These are phyloP conservation scores for Plasmodium relictum DNA, from an alignment of 169 alveolate species.

Conservation along the genomic window DNA sequence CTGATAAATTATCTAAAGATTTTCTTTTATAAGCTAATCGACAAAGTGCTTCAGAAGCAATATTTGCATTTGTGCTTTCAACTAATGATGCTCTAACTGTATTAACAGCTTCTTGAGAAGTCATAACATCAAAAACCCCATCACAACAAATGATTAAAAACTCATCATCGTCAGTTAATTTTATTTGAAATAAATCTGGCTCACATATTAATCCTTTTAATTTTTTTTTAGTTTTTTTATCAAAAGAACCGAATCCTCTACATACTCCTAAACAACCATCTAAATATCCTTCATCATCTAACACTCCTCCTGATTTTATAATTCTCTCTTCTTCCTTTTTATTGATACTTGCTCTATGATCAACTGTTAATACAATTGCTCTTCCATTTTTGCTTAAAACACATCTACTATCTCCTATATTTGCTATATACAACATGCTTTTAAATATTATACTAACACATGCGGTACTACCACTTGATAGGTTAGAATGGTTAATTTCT, in stretches of 20 bases:
- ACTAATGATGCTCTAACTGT: slow-evolving; percentile 82
- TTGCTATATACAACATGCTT: slow-evolving; percentile 90
- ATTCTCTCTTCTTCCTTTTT: slow-evolving; percentile 94
- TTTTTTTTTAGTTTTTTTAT: slow-evolving; percentile 89
- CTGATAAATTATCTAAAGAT: slow-evolving; percentile 85
- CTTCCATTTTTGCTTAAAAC: slow-evolving; percentile 94
- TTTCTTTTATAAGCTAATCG: slow-evolving; percentile 82
- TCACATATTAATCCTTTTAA: slow-evolving; percentile 95
- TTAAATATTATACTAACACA: slow-evolving; percentile 69
- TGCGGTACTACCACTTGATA: slow-evolving; percentile 79
- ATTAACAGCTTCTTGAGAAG: slow-evolving; percentile 94
- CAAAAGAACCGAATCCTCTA: slow-evolving; percentile 97
- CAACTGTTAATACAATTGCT: slow-evolving; percentile 95
- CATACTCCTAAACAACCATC: slow-evolving; percentile 96
- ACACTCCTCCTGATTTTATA: slow-evolving; percentile 95
- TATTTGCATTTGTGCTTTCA: slow-evolving; percentile 74
- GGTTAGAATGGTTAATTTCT: slow-evolving; percentile 81
- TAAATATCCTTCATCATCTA: slow-evolving; percentile 94
- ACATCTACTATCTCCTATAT: slow-evolving; percentile 99
- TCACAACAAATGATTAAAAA: slow-evolving; percentile 98
- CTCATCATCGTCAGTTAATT: slow-evolving; percentile 91
- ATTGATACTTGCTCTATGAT: slow-evolving; percentile 97
- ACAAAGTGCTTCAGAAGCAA: slow-evolving; percentile 83
- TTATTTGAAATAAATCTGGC: slow-evolving; percentile 94
- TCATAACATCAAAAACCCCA: slow-evolving; percentile 98